Conservation (phyloP, 2,329 filamentous ascomycete genomes). For the Claviceps sp. region DNA sequence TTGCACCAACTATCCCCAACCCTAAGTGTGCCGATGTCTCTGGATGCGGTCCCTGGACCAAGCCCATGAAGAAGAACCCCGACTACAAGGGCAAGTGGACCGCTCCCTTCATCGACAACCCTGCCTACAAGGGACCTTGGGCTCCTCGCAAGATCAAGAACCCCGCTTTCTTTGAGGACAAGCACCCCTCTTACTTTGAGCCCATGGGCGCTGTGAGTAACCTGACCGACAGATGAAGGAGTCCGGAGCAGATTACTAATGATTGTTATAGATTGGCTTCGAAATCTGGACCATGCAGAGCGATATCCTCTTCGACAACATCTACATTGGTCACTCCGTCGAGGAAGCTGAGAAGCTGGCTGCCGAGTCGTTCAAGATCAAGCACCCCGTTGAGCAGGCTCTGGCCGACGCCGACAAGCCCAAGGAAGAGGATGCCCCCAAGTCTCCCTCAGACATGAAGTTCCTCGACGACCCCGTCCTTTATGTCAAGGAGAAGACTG, state of each 20-base stretch:
- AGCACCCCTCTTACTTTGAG: slow-evolving; percentile 91
- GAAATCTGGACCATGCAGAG: slow-evolving; percentile 99
- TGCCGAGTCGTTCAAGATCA: slow-evolving; percentile 79
- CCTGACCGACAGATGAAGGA: not conserved
- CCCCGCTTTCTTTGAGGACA: slow-evolving; percentile 94
- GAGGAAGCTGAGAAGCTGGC: slow-evolving; percentile 85
- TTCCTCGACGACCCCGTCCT: slow-evolving; percentile 84
- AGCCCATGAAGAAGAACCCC: slow-evolving; percentile 88
- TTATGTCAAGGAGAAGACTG: slow-evolving; percentile 84
- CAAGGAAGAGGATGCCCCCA: slow-evolving; percentile 50
- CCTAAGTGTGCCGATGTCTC: slow-evolving; percentile 88
- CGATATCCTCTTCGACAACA: slow-evolving; percentile 98
- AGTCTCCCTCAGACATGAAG: slow-evolving; percentile 62
- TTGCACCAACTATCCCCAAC: slow-evolving; percentile 81
- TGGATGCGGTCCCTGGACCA: slow-evolving; percentile 86
- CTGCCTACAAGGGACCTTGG: slow-evolving; percentile 94
- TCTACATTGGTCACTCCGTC: slow-evolving; percentile 96
- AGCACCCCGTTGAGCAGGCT: slow-evolving; percentile 70
- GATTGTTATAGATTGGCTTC: slow-evolving; percentile 63
- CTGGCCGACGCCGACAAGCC: slow-evolving; percentile 70
- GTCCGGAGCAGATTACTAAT: slow-evolving; percentile 7
- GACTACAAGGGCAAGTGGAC: slow-evolving; percentile 99
- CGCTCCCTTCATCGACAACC: slow-evolving; percentile 89
- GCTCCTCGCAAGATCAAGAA: slow-evolving; percentile 92
- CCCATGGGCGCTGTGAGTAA: slow-evolving; percentile 85